Evolutionary conservation across 495 filamentous ascomycete species (phyloP).

Genomic region (Apodospora peruviana): DNA sequence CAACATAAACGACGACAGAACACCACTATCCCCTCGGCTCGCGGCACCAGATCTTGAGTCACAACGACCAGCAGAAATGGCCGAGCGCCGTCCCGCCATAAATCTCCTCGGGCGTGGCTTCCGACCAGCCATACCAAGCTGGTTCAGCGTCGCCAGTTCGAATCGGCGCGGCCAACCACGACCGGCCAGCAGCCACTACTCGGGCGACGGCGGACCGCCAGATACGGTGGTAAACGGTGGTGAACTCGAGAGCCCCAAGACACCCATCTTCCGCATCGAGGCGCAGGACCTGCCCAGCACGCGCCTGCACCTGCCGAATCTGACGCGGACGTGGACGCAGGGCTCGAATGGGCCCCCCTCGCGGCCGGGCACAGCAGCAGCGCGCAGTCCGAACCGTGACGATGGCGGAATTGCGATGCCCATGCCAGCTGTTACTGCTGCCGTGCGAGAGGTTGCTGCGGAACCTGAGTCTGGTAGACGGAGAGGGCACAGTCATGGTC

Average conservation of each 20-base stretch:
- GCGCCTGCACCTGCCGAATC: constrained; percentile 33
- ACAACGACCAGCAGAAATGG: constrained; percentile 22
- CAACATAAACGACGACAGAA: constrained; percentile 17
- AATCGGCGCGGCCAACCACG: constrained; percentile 2
- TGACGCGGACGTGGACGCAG: constrained; percentile 30
- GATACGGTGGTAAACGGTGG: constrained; percentile 14
- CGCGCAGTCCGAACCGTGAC: background rate
- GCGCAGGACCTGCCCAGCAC: constrained; percentile 33
- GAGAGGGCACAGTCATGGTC: constrained; percentile 15
- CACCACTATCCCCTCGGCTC: constrained; percentile 18
- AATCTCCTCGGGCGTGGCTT: constrained; percentile 22
- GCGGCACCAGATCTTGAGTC: constrained; percentile 17
- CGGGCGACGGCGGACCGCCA: constrained; percentile 22
- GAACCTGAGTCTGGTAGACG: constrained; percentile 12
- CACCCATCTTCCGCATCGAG: constrained; percentile 30
- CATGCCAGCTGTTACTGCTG: background rate
- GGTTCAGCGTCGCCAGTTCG: constrained; percentile 22
- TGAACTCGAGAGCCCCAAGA: constrained; percentile 34
- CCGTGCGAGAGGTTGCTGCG: background rate
- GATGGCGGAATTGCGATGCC: constrained; percentile 11
- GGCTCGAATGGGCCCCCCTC: constrained; percentile 26
- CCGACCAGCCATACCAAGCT: constrained; percentile 26
- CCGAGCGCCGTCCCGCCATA: constrained; percentile 14
- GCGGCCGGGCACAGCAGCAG: constrained; percentile 11
- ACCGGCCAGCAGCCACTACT: constrained; percentile 23